Percentiles rank a stretch among this genome's conserved stretches.
These are phyloP conservation scores for Flaveria trinervia DNA, from an alignment of 129 eudicot species.

Conservation along the genomic window DNA sequence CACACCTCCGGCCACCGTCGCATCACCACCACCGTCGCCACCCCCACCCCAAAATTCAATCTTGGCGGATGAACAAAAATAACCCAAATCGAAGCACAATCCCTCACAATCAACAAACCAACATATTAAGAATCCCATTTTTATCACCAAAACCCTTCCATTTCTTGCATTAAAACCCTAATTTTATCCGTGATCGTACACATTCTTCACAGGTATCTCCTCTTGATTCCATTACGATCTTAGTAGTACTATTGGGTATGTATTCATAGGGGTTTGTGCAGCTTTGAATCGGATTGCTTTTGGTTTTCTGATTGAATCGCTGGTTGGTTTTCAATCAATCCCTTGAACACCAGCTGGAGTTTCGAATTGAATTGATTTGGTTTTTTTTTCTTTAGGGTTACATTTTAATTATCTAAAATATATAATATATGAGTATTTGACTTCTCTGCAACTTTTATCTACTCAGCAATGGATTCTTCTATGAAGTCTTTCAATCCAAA, in stretches of 20 bases:
- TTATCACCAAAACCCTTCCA: conserved; percentile 13
- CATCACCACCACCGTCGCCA: background rate
- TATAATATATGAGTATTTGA: background rate
- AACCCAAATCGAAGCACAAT: conserved; percentile 22
- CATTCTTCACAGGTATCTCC: conserved; percentile 24
- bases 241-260: too few species aligned
- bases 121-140: background rate
- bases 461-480: conserved; percentile 46
- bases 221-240: too few species aligned
- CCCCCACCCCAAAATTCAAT: conserved; percentile 15
- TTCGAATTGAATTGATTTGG: too few species aligned
- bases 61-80: conserved; percentile 8
- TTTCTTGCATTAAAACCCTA: conserved; percentile 41
- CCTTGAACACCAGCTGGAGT: too few species aligned
- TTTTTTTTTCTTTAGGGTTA: too few species aligned
- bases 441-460: background rate
- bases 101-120: background rate
- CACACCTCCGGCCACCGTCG: too few species aligned
- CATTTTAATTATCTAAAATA: background rate
- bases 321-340: too few species aligned
- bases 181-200: conserved; percentile 25
- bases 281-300: too few species aligned
- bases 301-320: too few species aligned
- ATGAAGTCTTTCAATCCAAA: conserved; percentile 61
- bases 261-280: too few species aligned